A percentile compares a stretch with the other conserved stretches of the same genome.
phyloP scores from a whole-genome alignment of 345 rosid species.

The Bruguiera gymnorhiza region DNA sequence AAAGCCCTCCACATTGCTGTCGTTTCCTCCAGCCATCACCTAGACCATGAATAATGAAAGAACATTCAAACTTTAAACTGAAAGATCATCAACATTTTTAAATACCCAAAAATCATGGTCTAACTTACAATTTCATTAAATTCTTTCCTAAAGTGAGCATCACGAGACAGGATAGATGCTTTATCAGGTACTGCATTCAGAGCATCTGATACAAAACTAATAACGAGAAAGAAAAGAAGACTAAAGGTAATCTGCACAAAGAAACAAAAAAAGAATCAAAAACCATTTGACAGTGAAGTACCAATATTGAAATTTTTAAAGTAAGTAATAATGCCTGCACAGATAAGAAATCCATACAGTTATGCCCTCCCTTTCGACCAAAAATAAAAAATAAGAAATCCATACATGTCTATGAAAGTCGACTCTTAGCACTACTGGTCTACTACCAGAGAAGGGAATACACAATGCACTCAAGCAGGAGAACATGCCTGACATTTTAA shows the following conservation, averaged over 20 bases:
- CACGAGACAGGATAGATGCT: constrained; percentile 69
- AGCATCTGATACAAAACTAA: constrained; percentile 86
- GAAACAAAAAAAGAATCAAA: neutral
- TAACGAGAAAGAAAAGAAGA: constrained; percentile 77
- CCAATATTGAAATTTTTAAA: neutral
- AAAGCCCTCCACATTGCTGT: constrained; percentile 65
- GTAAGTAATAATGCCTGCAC: neutral
- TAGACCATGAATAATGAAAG: constrained; percentile 38
- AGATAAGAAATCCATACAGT: neutral
- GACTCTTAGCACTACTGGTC: neutral
- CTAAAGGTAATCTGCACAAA: constrained; percentile 70
- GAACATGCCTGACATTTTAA: constrained; percentile 68
- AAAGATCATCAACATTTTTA: constrained; percentile 14
- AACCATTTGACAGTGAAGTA: neutral
- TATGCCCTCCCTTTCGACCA: neutral
- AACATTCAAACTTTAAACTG: constrained; percentile 15
- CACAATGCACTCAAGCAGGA: constrained; percentile 12
- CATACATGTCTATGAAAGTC: too few species aligned
- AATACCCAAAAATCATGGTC: constrained; percentile 19
- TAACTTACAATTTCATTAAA: constrained; percentile 86
- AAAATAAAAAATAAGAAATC: neutral
- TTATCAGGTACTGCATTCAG: constrained; percentile 74
- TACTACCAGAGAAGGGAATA: constrained; percentile 16
- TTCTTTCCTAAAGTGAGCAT: constrained; percentile 72
- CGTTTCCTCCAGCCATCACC: constrained; percentile 67